Conservation (phyloP, 1,139 yeast genomes). For the Diutina ranongensis region DNA sequence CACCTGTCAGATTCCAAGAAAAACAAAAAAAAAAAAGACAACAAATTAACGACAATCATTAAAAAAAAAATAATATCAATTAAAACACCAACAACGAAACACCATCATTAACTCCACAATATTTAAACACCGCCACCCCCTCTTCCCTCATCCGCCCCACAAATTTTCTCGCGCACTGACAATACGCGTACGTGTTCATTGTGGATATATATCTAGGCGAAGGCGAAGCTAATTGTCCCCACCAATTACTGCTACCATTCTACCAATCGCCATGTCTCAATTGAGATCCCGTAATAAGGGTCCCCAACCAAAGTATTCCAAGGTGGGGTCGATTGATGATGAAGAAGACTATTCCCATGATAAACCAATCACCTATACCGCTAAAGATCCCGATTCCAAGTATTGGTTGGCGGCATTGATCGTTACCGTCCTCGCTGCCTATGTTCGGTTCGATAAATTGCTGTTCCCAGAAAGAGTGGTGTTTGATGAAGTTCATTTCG, state of each 20-base stretch:
- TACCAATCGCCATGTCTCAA: background rate
- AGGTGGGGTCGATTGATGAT: background rate
- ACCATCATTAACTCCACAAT: no score
- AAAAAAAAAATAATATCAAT: no score
- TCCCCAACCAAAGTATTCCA: background rate
- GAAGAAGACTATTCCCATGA: background rate
- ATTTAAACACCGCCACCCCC: no score
- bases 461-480: slow-evolving; percentile 42
- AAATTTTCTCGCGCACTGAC: no score
- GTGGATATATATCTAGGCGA: background rate
- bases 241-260: background rate
- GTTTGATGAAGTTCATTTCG: slow-evolving; percentile 97
- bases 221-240: no score
- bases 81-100: no score
- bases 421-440: slow-evolving; percentile 1
- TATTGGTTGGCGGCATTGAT: background rate
- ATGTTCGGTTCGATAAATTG: background rate
- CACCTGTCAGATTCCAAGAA: no score
- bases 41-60: no score
- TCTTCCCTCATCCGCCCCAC: no score
- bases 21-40: no score
- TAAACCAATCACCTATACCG: background rate
- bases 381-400: slow-evolving; percentile 2
- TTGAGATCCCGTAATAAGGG: slow-evolving; percentile 3
- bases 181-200: background rate